phyloP scores from a whole-genome alignment of 73 alveolate genomes.

The Diophrys appendiculata region DNA sequence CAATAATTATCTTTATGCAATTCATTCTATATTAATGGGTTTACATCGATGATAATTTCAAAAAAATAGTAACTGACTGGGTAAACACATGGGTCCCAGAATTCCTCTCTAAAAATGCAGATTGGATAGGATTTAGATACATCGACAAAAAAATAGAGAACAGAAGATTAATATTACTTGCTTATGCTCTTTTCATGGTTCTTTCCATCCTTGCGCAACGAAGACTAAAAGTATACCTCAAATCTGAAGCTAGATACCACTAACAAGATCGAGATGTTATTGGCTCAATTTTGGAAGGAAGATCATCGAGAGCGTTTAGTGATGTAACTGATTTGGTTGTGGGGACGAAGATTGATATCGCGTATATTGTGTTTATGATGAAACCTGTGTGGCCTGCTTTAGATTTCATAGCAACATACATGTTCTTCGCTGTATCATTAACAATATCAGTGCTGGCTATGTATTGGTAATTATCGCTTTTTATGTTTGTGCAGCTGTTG shows the following conservation, averaged over 20 bases:
- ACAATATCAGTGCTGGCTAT: background rate
- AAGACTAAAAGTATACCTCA: too few relatives aligned
- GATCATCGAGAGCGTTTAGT: too few relatives aligned
- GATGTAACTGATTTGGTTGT: too few relatives aligned
- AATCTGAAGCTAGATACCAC: too few relatives aligned
- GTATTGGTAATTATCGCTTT: slow-evolving; percentile 9
- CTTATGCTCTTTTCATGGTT: slow-evolving; percentile 5
- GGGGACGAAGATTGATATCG: slow-evolving; percentile 2
- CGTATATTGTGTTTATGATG: slow-evolving; percentile 1
- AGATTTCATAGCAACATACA: slow-evolving; percentile 16
- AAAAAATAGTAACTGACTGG: background rate
- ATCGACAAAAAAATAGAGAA: too few relatives aligned
- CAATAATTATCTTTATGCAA: background rate
- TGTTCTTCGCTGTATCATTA: slow-evolving; percentile 1
- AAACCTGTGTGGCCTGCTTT: slow-evolving; percentile 7
- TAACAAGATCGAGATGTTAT: too few relatives aligned
- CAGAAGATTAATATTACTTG: too few relatives aligned
- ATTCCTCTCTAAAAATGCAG: slow-evolving; percentile 1
- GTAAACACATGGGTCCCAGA: background rate
- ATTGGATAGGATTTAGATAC: too few relatives aligned
- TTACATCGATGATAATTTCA: background rate
- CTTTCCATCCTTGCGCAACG: slow-evolving; percentile 11
- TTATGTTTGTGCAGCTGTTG: background rate
- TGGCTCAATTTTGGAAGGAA: too few relatives aligned
- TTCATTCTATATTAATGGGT: background rate